Evolutionary conservation across 2,329 filamentous ascomycete species (phyloP), one percentile per base, ranked within the genome.

Genomic region (Daldinia sp.): DNA sequence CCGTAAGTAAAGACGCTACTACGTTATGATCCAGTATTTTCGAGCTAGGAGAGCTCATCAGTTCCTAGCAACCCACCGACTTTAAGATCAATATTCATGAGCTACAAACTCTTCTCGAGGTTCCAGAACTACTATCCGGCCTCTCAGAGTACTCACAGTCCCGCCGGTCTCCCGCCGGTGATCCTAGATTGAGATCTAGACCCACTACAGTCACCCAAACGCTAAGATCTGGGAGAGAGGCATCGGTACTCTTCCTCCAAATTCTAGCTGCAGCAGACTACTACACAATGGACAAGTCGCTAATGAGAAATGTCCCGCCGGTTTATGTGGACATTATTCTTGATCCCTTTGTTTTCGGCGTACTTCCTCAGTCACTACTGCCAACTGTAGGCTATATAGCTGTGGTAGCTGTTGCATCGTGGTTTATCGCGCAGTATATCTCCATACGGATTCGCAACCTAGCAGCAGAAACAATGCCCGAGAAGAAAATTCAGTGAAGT

Each of bases 261-360:
- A 81, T 98, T 53, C 83, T 85, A 66, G 87, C 93, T 11, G 87
- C 89, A 17, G 93, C 95, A 47, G 92, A 96, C 71, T 99, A 94
- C 80, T 96, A 91, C 77, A 90, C 91, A 9, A 83, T 87, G 61
- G 85, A 97, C 74, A 77, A 81, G 64, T 83, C 83, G 1, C 83
- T 97, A 71, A 98, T 98, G 94, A 77, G 81, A 49, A 72, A 83
- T 64, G 90, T 92, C 11, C 89, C 89, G 1, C 86, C 88, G 0
- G 93, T 98, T 3, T 80, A 87, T 54, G 90, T 90, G 52, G 94
- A 99, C 70, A 77, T 88, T 76, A 91, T 97, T 71, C 85, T 99
- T 21, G 95, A 98, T 76, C 93, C 93, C 0, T 98, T 90, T 73
- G 63, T 96, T 37, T 78, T 89, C 72, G 95, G 96, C 79, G 73